These are phyloP conservation scores for Wickerhamiella nectarea DNA, from an alignment of 805 yeast species.

Conservation along the genomic window DNA sequence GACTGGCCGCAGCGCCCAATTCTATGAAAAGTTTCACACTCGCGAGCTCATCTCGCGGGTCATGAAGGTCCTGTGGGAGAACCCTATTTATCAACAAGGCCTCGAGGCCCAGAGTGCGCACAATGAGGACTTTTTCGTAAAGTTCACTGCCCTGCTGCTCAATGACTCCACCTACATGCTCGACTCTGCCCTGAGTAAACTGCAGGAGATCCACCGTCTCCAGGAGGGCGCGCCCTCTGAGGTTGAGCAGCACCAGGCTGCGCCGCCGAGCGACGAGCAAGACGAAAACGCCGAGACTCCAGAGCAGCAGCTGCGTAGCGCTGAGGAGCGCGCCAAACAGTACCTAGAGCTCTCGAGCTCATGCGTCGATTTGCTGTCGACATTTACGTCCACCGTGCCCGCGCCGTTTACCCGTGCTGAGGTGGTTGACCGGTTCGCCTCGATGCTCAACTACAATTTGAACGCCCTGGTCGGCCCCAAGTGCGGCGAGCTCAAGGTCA, in stretches of 20 bases:
- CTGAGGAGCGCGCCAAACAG: conserved; percentile 68
- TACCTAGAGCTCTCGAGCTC: conserved; percentile 73
- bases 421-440: conserved; percentile 84
- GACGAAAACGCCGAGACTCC: conserved; percentile 17
- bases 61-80: conserved; percentile 71
- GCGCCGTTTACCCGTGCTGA: conserved; percentile 74
- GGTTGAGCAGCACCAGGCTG: conserved; percentile 30
- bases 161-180: conserved; percentile 85
- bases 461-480: conserved; percentile 92
- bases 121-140: conserved; percentile 71
- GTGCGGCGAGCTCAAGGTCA: conserved; percentile 76
- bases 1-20: conserved; percentile 89
- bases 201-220: conserved; percentile 61
- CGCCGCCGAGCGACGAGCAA: conserved; percentile 39
- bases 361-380: conserved; percentile 61
- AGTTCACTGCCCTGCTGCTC: conserved; percentile 87
- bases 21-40: conserved; percentile 88
- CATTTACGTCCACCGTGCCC: conserved; percentile 80
- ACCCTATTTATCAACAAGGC: conserved; percentile 52
- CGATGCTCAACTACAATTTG: conserved; percentile 88
- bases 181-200: conserved; percentile 77
- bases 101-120: conserved; percentile 51
- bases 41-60: conserved; percentile 77
- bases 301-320: conserved; percentile 37
- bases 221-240: conserved; percentile 31